Base-by-base conservation (phyloP, 1,139 yeast genomes). In the Trichomonascaceae sp. region DNA sequence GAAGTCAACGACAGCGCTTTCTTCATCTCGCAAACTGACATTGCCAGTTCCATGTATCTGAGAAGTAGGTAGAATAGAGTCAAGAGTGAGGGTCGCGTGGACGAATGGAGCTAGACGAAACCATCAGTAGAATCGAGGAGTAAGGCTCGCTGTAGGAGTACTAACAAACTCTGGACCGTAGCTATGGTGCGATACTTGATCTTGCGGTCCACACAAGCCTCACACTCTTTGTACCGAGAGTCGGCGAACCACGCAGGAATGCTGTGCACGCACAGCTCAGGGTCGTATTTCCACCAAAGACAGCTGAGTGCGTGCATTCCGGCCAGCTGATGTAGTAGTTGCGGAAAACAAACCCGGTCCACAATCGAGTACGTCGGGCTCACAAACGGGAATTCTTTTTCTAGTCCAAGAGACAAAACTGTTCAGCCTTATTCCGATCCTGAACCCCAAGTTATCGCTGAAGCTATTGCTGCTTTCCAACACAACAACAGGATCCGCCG, bases 151-250 rank as follows among this genome's bases (percentile, higher is more conserved):
- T 57, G 62, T 13, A 52, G 39, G 16, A 52, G 56, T 13, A 58
- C 48, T 23, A 61, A 51, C 32, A 62, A 52, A 29, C 63, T 65
- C 29, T 65, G 65, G 56, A 61, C 59, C 15, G 73, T 59, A 29
- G 60, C 58, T 27, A 66, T 47, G 31, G 64, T 60, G 16, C 69
- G 62, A 26, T 52, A 52, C 26, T 45, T 41, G 20, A 52, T 37
- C 27, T 57, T 59, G 8, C 57, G 46, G 15, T 56, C 56, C 4
- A 57, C 48, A 3, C 56, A 49, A n/a, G 43, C 41, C 4, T 44
- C 41, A 32, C 59, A 52, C 32, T 53, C 52, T 6, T 43, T 42
- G 45, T 52, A 57, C 9, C 57, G 41, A 20, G 50, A 46, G 15
- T 43, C 44, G n/a, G 48, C 44, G 22, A 57, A 41, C 15, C 48